A percentile compares a stretch with the other conserved stretches of the same genome.
Evolutionary conservation across 495 filamentous ascomycete species (phyloP).

Genomic region (Aspergillus wentii): DNA sequence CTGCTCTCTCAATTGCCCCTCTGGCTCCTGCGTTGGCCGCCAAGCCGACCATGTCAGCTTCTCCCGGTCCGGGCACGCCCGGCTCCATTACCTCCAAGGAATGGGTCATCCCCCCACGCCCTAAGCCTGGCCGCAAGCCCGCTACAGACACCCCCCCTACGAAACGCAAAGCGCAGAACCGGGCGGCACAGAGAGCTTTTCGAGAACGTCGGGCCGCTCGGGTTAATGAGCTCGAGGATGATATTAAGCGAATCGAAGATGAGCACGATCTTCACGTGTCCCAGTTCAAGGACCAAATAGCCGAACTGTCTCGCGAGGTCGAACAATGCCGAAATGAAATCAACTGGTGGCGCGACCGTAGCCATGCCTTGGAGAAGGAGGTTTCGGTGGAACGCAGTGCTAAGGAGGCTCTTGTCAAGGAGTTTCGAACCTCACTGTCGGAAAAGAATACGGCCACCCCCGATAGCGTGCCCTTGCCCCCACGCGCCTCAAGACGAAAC

Average conservation of each 20-base stretch:
- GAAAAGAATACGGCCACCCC: conserved; percentile 17
- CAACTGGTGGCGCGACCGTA: conserved; percentile 44
- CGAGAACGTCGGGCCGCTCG: conserved; percentile 80
- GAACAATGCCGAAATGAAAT: conserved; percentile 45
- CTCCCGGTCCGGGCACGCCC: conserved; percentile 38
- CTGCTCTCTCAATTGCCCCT: conserved; percentile 23
- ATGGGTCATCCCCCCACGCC: conserved; percentile 84
- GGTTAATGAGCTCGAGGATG: conserved; percentile 81
- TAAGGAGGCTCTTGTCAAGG: conserved; percentile 37
- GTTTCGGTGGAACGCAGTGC: conserved; percentile 39
- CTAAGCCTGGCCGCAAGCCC: conserved; percentile 91
- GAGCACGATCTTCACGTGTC: conserved; percentile 41
- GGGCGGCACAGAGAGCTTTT: conserved; percentile 87
- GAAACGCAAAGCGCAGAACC: conserved; percentile 89
- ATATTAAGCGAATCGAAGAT: conserved; percentile 62
- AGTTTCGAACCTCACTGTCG: conserved; percentile 32
- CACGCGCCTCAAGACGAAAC: conserved; percentile 9
- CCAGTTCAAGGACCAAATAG: conserved; percentile 41
- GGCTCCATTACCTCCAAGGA: conserved; percentile 64
- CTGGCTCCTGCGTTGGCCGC: conserved; percentile 32
- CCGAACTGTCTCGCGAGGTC: conserved; percentile 45
- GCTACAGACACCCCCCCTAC: conserved; percentile 87
- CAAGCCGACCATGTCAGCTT: conserved; percentile 33
- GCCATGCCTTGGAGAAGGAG: conserved; percentile 44
- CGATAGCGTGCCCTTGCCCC: conserved; percentile 30